phyloP scores from a whole-genome alignment of 2,329 filamentous ascomycete genomes.

The Paecilomyces sp. region DNA sequence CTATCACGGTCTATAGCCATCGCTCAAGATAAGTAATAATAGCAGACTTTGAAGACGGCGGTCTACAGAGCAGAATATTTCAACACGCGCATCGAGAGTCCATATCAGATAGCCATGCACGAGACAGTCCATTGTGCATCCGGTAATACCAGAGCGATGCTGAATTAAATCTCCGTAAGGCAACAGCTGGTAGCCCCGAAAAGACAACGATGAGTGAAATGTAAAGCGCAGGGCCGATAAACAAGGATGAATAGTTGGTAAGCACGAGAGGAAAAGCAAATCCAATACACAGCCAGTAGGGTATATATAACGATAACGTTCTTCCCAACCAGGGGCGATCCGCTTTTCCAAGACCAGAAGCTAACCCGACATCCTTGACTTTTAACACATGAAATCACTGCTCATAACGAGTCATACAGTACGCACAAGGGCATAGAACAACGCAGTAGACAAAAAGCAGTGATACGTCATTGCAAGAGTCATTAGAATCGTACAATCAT shows the following conservation, averaged over 20 bases:
- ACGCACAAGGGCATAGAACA: background rate
- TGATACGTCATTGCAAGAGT: conserved; percentile 20
- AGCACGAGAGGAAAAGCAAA: background rate
- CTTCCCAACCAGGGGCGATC: background rate
- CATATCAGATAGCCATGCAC: background rate
- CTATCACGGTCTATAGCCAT: no score
- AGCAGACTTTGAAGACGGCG: no score
- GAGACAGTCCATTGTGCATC: background rate
- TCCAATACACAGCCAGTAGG: background rate
- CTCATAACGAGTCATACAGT: conserved; percentile 2
- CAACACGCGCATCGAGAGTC: no score
- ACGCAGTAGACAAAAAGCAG: background rate
- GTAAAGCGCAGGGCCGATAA: background rate
- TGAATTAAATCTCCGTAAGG: background rate
- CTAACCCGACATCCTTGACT: background rate
- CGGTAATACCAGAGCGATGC: background rate
- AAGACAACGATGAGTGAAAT: background rate
- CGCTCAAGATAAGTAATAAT: no score
- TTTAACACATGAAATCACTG: conserved; percentile 3
- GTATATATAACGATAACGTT: background rate
- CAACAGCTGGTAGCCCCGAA: background rate
- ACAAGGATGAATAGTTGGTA: background rate
- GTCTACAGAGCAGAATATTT: no score
- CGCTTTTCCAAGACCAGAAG: background rate
- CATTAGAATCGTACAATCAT: conserved; percentile 30